phyloP scores from a whole-genome alignment of 805 yeast species.

The Cyberlindnera amylophila region DNA sequence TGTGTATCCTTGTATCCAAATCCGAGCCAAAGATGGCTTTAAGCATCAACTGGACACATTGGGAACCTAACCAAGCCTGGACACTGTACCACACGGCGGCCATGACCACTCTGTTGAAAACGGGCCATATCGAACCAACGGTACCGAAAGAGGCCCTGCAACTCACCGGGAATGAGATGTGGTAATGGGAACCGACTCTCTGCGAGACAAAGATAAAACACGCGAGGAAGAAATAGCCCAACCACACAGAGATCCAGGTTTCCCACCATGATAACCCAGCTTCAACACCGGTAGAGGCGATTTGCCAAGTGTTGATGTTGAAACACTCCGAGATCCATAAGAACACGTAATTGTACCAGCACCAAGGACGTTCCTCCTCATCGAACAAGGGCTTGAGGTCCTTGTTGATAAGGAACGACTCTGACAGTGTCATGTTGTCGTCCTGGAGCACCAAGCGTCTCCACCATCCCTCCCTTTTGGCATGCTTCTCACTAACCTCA shows the following conservation, averaged over 20 bases:
- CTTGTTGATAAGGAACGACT: constrained; percentile 65
- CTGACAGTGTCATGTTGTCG: constrained; percentile 44
- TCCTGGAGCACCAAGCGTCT: too few relatives aligned
- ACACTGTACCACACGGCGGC: constrained; percentile 86
- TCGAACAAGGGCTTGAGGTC: constrained; percentile 77
- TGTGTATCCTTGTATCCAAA: constrained; percentile 57
- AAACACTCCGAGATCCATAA: constrained; percentile 91
- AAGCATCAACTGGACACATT: constrained; percentile 76
- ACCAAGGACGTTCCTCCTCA: constrained; percentile 71
- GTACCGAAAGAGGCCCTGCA: constrained; percentile 82
- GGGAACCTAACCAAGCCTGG: constrained; percentile 81
- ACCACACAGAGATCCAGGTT: constrained; percentile 84
- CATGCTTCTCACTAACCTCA: too few relatives aligned
- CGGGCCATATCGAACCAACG: constrained; percentile 85
- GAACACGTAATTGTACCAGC: constrained; percentile 73
- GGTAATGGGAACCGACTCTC: constrained; percentile 76
- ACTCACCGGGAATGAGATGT: constrained; percentile 80
- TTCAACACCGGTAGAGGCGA: constrained; percentile 79
- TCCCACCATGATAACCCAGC: constrained; percentile 89
- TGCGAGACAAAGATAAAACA: constrained; percentile 67
- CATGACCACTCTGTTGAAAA: constrained; percentile 83
- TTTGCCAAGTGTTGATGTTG: constrained; percentile 88
- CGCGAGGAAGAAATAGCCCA: constrained; percentile 73
- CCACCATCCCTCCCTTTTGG: too few relatives aligned
- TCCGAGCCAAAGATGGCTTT: constrained; percentile 69